Evolutionary conservation across 23 red algal genomes (phyloP), one percentile per base, ranked within the genome.

Genomic region (Agarophyton chilense): DNA sequence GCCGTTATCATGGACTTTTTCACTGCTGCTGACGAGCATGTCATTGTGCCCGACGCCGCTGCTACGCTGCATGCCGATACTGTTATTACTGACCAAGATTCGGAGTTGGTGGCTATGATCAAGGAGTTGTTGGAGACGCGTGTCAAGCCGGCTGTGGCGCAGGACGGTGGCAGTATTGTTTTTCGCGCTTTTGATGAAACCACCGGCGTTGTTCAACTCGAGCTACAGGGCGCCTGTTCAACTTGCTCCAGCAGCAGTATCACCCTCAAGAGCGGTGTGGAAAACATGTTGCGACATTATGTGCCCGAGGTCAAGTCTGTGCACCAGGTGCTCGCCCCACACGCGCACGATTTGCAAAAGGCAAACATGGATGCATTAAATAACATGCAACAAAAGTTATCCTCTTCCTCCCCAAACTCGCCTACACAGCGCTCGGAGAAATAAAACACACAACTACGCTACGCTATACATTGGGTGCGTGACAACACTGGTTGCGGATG

Each of bases 261-360:
- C 19, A 99, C 97, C 16, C 94, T 99, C 40, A 99, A 99, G 79
- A 96, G 67, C 63, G 97, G 97, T 29, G 97, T 99, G 46, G 93
- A 99, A 62, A 99, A 99, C 70, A 99, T 99, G 97, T 51, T 99
- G n/a, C 82, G 88, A 10, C 97, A 99, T 52, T 99, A 99, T 72
- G 79, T 99, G 50, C 97, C 97, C 12, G 97, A 99, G 92, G 97
- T 99, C 12, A 99, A 96, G 72, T 55, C 34, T 29, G 97, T 99
- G 2, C 42, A 72, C 67, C 93, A 99, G 75, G 93, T 99, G 7
- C 45, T 79, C 64, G 43, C 56, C 17, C 55, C 60, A 34, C 45
- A 70, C 41, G 90, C 60, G 2, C 57, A 86, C 74, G 41, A 66
- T 19, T 34, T 94, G 11, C 36, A 81, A 21, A 18, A 60, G 19